phyloP scores from a whole-genome alignment of 768 basidiomycete species.

The Hypsizygus marmoreus region DNA sequence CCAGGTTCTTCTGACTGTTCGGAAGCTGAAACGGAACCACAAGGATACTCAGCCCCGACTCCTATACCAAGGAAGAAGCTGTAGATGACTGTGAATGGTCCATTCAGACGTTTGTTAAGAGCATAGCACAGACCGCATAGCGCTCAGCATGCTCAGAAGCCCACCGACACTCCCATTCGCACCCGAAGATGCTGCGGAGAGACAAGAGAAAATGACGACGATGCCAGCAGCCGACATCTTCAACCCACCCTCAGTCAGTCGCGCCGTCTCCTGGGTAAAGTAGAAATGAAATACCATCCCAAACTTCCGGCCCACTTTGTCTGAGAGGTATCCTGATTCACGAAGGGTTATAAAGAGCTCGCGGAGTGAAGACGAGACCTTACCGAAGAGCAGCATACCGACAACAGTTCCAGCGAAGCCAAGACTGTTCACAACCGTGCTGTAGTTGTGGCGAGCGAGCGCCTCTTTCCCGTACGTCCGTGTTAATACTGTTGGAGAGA shows the following conservation, averaged over 20 bases:
- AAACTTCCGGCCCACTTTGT: constrained; percentile 82
- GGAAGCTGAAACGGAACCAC: constrained; percentile 84
- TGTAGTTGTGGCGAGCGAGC: constrained; percentile 56
- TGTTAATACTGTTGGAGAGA: constrained; percentile 51
- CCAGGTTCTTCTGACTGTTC: constrained; percentile 85
- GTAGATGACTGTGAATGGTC: too few species aligned
- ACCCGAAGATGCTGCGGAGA: constrained; percentile 83
- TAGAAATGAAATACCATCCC: constrained; percentile 65
- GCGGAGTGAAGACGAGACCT: constrained; percentile 1
- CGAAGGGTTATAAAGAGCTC: background rate
- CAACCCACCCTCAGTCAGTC: constrained; percentile 7
- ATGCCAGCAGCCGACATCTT: constrained; percentile 81
- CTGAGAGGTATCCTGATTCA: constrained; percentile 61
- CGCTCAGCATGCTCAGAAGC: constrained; percentile 72
- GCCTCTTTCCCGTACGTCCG: constrained; percentile 63
- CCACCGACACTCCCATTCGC: constrained; percentile 68
- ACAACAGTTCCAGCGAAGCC: constrained; percentile 81
- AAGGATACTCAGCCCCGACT: constrained; percentile 85
- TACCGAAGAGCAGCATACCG: constrained; percentile 78
- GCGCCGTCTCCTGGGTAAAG: background rate
- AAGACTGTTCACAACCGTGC: constrained; percentile 61
- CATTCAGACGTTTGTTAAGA: too few species aligned
- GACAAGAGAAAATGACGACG: constrained; percentile 76
- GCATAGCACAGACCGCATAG: constrained; percentile 57
- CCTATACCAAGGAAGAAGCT: constrained; percentile 89